Conservation (phyloP, 345 rosid genomes). For the Ceriops decandra region DNA sequence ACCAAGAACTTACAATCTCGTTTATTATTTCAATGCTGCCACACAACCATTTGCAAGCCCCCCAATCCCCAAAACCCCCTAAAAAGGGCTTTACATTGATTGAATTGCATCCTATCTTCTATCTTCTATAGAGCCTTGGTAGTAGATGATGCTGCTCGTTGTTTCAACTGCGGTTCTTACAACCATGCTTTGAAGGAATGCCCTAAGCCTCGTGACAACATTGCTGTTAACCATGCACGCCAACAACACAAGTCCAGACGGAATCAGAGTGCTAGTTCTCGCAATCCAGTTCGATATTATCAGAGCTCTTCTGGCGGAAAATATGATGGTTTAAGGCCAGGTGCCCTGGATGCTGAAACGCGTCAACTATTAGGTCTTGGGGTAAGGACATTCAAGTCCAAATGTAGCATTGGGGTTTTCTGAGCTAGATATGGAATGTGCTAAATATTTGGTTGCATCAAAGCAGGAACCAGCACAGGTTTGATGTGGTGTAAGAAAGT, state of each 20-base stretch:
- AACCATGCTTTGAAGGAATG: slow-evolving; percentile 86
- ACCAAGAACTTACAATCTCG: too few relatives aligned
- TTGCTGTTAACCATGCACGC: slow-evolving; percentile 79
- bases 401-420: neutral
- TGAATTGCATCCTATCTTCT: slow-evolving; percentile 14
- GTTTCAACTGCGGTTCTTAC: slow-evolving; percentile 93
- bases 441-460: slow-evolving; percentile 10
- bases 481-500: too few relatives aligned
- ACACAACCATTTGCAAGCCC: too few relatives aligned
- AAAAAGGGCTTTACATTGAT: neutral
- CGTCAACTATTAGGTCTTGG: slow-evolving; percentile 69
- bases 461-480: neutral
- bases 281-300: slow-evolving; percentile 64
- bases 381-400: slow-evolving; percentile 40
- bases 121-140: slow-evolving; percentile 57
- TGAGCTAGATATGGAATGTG: neutral
- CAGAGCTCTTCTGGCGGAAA: slow-evolving; percentile 65
- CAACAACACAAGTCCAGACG: slow-evolving; percentile 64
- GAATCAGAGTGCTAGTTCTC: slow-evolving; percentile 54
- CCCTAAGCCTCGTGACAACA: slow-evolving; percentile 75
- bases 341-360: slow-evolving; percentile 76
- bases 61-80: too few relatives aligned
- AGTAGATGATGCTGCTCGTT: slow-evolving; percentile 67
- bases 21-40: too few relatives aligned
- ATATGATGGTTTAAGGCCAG: slow-evolving; percentile 85